phyloP scores from a whole-genome alignment of 2,329 filamentous ascomycete genomes.

The Tolypocladium nubicola region DNA sequence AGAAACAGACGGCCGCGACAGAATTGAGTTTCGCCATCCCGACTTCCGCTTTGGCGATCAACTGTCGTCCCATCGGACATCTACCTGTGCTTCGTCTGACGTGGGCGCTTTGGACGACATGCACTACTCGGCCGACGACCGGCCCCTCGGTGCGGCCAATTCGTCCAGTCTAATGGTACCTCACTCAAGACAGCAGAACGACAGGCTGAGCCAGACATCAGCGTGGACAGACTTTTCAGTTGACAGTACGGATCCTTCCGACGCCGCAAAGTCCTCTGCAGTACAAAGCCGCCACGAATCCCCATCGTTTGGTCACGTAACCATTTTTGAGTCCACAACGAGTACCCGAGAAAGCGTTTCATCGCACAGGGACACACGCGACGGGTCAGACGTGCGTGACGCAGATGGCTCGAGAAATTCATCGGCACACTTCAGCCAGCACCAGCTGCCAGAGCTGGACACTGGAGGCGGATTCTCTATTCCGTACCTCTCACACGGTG shows the following conservation, averaged over 20 bases:
- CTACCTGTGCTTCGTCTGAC: slow-evolving; percentile 30
- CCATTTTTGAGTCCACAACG: slow-evolving; percentile 17
- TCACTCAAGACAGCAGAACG: slow-evolving; percentile 26
- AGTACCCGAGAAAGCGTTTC: slow-evolving; percentile 1
- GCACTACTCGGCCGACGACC: slow-evolving; percentile 14
- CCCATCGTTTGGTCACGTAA: slow-evolving; percentile 19
- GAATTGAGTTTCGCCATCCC: slow-evolving; percentile 15
- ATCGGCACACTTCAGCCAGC: slow-evolving; percentile 15
- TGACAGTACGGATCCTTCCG: slow-evolving; percentile 36
- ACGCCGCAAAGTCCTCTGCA: slow-evolving; percentile 16
- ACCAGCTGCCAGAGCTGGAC: slow-evolving; percentile 39
- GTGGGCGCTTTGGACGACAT: slow-evolving; percentile 16
- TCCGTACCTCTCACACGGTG: slow-evolving; percentile 30
- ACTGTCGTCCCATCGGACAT: slow-evolving; percentile 23
- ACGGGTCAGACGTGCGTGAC: slow-evolving; percentile 9
- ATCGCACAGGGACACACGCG: neutral
- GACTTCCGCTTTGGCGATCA: slow-evolving; percentile 17
- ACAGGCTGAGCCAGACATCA: slow-evolving; percentile 44
- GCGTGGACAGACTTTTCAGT: slow-evolving; percentile 52
- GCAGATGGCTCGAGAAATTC: slow-evolving; percentile 16
- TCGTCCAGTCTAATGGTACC: slow-evolving; percentile 38
- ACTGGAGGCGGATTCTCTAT: slow-evolving; percentile 39
- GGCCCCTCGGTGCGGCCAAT: slow-evolving; percentile 21
- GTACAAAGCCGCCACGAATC: slow-evolving; percentile 16
- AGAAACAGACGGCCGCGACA: slow-evolving; percentile 21